Conservation (phyloP, 2,329 filamentous ascomycete species). For the Rachicladosporium sp. region DNA sequence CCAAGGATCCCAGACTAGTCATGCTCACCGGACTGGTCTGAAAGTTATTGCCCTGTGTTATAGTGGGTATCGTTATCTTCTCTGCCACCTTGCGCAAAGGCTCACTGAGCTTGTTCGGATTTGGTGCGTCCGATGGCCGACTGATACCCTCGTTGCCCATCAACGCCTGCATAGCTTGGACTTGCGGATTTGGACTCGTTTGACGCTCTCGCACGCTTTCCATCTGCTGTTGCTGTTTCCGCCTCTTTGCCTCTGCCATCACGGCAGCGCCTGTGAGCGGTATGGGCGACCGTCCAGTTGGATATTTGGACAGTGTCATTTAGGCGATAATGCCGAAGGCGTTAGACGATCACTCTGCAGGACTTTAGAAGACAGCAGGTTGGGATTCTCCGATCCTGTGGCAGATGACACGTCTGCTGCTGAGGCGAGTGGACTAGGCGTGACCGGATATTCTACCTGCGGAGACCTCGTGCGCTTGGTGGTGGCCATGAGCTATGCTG, state of each 20-base stretch:
- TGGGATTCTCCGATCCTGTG: too few species aligned
- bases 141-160: slow-evolving; percentile 32
- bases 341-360: too few species aligned
- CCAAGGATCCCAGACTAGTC: slow-evolving; percentile 41
- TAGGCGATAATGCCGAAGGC: background rate
- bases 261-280: slow-evolving; percentile 35
- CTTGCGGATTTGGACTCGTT: slow-evolving; percentile 37
- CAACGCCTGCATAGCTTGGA: slow-evolving; percentile 32
- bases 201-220: slow-evolving; percentile 17
- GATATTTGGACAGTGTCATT: background rate
- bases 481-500: too few species aligned
- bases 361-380: too few species aligned
- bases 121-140: slow-evolving; percentile 32
- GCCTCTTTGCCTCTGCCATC: slow-evolving; percentile 35
- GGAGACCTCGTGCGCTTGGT: too few species aligned
- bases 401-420: too few species aligned
- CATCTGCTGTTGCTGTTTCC: slow-evolving; percentile 25
- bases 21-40: slow-evolving; percentile 43
- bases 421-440: too few species aligned
- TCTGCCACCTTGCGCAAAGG: slow-evolving; percentile 36
- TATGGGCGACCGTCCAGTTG: slow-evolving; percentile 6
- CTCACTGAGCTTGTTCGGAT: slow-evolving; percentile 34
- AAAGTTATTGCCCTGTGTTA: slow-evolving; percentile 29
- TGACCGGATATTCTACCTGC: too few species aligned
- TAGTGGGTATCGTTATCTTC: slow-evolving; percentile 37